Base-by-base conservation (phyloP, 225 moss, liverwort and hornwort species). In the Sphagnum contortum region DNA sequence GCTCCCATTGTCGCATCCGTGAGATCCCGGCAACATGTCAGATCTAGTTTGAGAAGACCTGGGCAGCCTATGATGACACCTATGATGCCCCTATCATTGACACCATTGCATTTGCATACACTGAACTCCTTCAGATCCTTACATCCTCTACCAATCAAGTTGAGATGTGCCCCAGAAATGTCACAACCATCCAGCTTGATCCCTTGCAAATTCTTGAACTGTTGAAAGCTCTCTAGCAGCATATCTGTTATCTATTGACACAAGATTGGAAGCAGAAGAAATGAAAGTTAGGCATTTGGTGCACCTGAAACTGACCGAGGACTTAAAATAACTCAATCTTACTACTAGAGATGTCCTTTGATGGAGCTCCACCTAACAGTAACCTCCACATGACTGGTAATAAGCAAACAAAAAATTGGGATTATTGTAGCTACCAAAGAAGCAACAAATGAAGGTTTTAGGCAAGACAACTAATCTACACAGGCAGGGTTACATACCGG, bases 11-110 rank as follows among this genome's bases (percentile, higher is more conserved):
- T 63, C 55, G 48, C 6, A 71, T 87, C 88, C 4, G 94, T 91
- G 52, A 94, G 73, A 46, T 94, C 91, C 3, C 85, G 79, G 73
- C 91, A 94, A 70, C 94, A 94, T 48, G 94, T 94, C 14, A 94
- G 75, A 67, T 91, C 87, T 55, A 94, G 73, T 68, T 76, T 87
- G 61, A 83, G 85, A 69, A 94, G 67, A 67, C 80, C 75, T 53
- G 73, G 44, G 76, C 94, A 91, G 9, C 79, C 71, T 49, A 74
- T 68, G 47, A 82, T 87, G 48, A 89, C 61, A 29, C 77, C 86
- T 61, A 71, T 68, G n/a, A 94, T 55, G 47, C 83, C 87, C 45
- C 72, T 74, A 68, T 94, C 94, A 45, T 80, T 80, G 48, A 89
- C 91, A 10, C 94, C 94, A 64, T 64, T 66, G 69, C 91, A 89